These are phyloP conservation scores for Ogataea hybrid DNA, from an alignment of 1,139 yeast species.

Conservation along the genomic window DNA sequence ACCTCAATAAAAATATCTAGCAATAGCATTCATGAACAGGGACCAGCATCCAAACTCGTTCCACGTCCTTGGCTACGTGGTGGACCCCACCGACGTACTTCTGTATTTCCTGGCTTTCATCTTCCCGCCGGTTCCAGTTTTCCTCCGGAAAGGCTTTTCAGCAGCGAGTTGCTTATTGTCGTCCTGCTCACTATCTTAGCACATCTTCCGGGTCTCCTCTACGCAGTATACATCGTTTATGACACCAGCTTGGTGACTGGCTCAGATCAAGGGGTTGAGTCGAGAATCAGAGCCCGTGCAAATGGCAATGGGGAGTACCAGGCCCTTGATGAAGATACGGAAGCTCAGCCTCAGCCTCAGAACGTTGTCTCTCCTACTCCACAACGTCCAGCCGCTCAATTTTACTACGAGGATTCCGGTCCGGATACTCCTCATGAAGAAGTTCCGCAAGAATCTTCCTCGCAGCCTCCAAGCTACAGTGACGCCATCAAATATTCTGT, in stretches of 20 bases:
- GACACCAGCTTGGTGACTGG: conserved; percentile 27
- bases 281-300: conserved; percentile 9
- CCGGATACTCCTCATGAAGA: conserved; percentile 3
- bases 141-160: conserved; percentile 31
- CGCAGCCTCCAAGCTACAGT: conserved; percentile 21
- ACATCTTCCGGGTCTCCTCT: conserved; percentile 31
- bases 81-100: conserved; percentile 28
- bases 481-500: conserved; percentile 15
- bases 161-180: conserved; percentile 28
- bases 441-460: conserved; percentile 2
- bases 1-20: background rate
- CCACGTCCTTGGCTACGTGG: conserved; percentile 14
- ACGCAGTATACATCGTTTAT: conserved; percentile 21
- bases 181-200: conserved; percentile 29
- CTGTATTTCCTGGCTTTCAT: conserved; percentile 30
- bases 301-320: conserved; percentile 3
- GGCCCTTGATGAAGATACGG: conserved; percentile 8
- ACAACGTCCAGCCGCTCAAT: conserved; percentile 6
- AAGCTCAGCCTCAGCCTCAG: conserved; percentile 8
- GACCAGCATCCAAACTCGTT: conserved; percentile 19
- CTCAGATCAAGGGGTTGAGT: conserved; percentile 16
- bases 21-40: conserved; percentile 6
- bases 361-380: conserved; percentile 18
- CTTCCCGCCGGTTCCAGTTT: conserved; percentile 34
- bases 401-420: conserved; percentile 3